Evolutionary conservation across 306 rosid genomes (phyloP).

Genomic region (Sicyos baderoa): DNA sequence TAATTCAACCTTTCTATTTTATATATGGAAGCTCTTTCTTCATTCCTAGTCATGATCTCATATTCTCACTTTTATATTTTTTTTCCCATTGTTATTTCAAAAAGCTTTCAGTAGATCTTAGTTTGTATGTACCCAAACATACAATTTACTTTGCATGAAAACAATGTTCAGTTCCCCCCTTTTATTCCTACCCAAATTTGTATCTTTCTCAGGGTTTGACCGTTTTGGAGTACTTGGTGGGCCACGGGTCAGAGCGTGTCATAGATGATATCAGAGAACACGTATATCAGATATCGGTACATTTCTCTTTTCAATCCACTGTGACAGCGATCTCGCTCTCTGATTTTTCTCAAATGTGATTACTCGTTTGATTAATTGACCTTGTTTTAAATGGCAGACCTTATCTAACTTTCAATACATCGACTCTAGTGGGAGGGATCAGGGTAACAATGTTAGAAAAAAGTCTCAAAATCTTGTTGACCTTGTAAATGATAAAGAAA

Average conservation of each 20-base stretch:
- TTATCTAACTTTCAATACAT: constrained; percentile 70
- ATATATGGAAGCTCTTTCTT: background rate
- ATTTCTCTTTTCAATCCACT: constrained; percentile 17
- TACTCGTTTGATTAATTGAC: constrained; percentile 1
- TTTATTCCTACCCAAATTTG: background rate
- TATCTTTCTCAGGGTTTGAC: constrained; percentile 58
- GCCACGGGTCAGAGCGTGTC: constrained; percentile 87
- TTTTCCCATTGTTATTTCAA: background rate
- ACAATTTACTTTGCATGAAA: background rate
- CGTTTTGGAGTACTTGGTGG: constrained; percentile 88
- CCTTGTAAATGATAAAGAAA: constrained; percentile 85
- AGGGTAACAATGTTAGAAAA: constrained; percentile 85
- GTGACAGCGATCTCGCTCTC: background rate
- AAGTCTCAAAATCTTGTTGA: constrained; percentile 72
- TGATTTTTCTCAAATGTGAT: constrained; percentile 17
- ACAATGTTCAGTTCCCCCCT: background rate
- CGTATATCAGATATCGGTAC: constrained; percentile 93
- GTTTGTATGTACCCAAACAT: background rate
- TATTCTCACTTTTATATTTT: background rate
- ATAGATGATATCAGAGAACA: constrained; percentile 94
- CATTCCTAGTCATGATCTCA: background rate
- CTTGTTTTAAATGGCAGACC: constrained; percentile 38
- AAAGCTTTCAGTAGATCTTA: background rate
- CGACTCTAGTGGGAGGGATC: constrained; percentile 88
- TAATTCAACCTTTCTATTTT: background rate